phyloP scores from a whole-genome alignment of 2,329 filamentous ascomycete species.

The Ophiostoma populinum region DNA sequence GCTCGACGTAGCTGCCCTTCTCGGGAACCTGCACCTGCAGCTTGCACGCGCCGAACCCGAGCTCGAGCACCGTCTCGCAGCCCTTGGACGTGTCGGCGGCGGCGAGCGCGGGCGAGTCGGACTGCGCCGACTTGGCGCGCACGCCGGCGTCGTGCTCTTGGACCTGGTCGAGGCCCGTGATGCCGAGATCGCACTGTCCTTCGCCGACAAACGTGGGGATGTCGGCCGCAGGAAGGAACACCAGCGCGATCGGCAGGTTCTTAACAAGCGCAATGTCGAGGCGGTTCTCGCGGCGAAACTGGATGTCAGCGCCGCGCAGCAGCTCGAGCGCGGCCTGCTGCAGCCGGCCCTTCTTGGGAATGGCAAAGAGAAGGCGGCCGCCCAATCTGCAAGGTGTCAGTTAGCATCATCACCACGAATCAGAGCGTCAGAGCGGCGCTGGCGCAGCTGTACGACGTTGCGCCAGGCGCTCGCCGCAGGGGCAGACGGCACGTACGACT shows the following conservation, averaged over 20 bases:
- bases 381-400: constrained; percentile 47
- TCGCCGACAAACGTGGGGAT: constrained; percentile 96
- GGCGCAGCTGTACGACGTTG: too few species aligned
- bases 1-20: constrained; percentile 53
- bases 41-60: constrained; percentile 81
- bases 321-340: constrained; percentile 79
- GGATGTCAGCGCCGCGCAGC: constrained; percentile 83
- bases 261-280: constrained; percentile 96
- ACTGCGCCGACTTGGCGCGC: constrained; percentile 28
- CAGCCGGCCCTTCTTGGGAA: constrained; percentile 97
- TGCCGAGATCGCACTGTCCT: constrained; percentile 77
- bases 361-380: constrained; percentile 84
- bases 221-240: constrained; percentile 93
- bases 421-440: too few species aligned
- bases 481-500: constrained; percentile 24
- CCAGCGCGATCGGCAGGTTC: constrained; percentile 85
- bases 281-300: constrained; percentile 86
- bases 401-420: too few species aligned
- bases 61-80: constrained; percentile 75
- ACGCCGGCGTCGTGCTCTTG: constrained; percentile 66
- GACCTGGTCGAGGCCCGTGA: constrained; percentile 86
- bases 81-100: constrained; percentile 28
- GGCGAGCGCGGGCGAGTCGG: constrained; percentile 20
- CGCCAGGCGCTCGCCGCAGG: too few species aligned
- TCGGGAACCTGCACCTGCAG: constrained; percentile 93